A percentile compares a stretch with the other conserved stretches of the same genome.
Conservation (phyloP, 73 alveolate species). For the Blepharisma stoltei region DNA sequence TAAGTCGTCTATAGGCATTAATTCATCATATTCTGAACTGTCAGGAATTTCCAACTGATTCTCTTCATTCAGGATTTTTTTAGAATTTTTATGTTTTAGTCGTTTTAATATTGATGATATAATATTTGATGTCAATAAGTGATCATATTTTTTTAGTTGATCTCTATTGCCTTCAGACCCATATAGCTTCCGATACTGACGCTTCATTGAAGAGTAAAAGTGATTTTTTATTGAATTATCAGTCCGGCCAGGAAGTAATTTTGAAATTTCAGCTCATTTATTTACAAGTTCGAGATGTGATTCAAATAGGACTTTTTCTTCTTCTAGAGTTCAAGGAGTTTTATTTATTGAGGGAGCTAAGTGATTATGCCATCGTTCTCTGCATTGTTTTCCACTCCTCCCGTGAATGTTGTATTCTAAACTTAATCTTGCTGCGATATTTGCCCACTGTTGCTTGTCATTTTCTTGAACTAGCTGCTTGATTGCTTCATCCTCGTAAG, state of each 20-base stretch:
- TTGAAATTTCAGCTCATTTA: constrained; percentile 91
- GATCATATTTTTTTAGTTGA: neutral
- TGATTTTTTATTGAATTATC: constrained; percentile 86
- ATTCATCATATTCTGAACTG: neutral
- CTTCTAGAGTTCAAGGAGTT: constrained; percentile 84
- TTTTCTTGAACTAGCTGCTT: constrained; percentile 42
- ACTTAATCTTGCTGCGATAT: constrained; percentile 41
- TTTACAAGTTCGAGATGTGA: constrained; percentile 75
- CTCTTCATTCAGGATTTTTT: neutral
- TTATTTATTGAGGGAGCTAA: constrained; percentile 88
- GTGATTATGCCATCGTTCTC: constrained; percentile 97
- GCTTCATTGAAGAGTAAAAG: constrained; percentile 78
- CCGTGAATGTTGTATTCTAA: constrained; percentile 35
- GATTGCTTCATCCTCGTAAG: constrained; percentile 61
- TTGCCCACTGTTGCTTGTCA: constrained; percentile 66
- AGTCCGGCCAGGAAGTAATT: constrained; percentile 83
- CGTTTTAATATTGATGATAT: neutral
- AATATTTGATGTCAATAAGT: neutral
- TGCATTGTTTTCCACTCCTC: constrained; percentile 90
- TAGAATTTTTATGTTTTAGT: neutral
- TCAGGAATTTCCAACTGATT: neutral
- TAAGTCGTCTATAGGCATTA: constrained; percentile 9
- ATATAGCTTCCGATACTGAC: constrained; percentile 70
- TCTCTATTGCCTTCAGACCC: constrained; percentile 12
- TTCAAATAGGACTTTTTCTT: constrained; percentile 81